A percentile compares a stretch with the other conserved stretches of the same genome.
Conservation (phyloP, 225 moss, liverwort and hornwort genomes). For the Climacium dendroides region DNA sequence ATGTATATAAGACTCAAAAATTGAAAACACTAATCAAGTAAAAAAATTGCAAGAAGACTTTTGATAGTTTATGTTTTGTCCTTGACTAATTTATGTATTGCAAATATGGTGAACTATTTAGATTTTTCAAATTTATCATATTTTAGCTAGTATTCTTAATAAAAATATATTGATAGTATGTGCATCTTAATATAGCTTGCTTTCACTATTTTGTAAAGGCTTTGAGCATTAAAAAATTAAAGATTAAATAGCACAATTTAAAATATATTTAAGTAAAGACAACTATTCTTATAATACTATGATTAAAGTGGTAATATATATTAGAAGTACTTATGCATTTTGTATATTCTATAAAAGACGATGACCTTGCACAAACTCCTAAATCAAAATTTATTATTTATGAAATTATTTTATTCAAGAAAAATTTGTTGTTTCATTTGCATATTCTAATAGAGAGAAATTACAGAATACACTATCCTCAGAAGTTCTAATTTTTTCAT, state of each 20-base stretch:
- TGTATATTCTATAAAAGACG: too few relatives aligned
- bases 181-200: too few relatives aligned
- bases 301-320: too few relatives aligned
- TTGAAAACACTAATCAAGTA: neutral
- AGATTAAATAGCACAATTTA: accelerated
- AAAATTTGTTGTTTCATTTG: neutral
- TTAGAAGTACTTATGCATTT: too few relatives aligned
- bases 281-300: neutral
- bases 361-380: neutral
- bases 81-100: neutral
- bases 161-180: neutral
- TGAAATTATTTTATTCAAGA: neutral
- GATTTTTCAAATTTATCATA: neutral
- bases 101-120: accelerated
- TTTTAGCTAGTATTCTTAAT: neutral
- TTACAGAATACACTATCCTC: neutral
- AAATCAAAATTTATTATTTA: neutral
- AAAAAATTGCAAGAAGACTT: too few relatives aligned
- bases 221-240: neutral
- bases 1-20: neutral
- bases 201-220: neutral
- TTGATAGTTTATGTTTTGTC: neutral
- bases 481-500: neutral
- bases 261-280: neutral
- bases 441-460: neutral